phyloP scores from a whole-genome alignment of 2,329 filamentous ascomycete genomes.

The Alternaria novae-zelandiae region DNA sequence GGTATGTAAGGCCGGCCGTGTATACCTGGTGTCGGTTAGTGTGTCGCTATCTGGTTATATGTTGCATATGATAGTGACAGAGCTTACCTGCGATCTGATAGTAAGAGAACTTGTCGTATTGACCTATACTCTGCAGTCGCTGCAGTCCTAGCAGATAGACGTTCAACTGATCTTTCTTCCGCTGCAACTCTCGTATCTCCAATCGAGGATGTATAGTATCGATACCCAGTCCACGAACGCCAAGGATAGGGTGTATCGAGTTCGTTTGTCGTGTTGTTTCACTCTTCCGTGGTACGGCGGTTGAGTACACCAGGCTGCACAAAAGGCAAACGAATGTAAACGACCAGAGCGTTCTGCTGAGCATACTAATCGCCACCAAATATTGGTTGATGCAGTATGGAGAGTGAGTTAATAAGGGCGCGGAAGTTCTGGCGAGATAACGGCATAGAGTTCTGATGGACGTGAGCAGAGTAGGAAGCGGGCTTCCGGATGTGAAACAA shows the following conservation, averaged over 20 bases:
- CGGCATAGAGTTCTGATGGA: background rate
- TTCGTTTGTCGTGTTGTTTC: background rate
- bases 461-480: background rate
- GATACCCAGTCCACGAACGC: background rate
- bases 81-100: background rate
- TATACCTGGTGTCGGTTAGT: slow-evolving; percentile 63
- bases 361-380: background rate
- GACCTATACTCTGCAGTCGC: background rate
- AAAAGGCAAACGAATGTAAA: background rate
- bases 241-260: background rate
- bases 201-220: background rate
- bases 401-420: background rate
- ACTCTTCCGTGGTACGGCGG: background rate
- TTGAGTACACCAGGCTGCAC: too few relatives aligned
- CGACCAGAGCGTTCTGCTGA: background rate
- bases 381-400: background rate
- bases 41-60: slow-evolving; percentile 38
- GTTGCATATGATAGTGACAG: background rate
- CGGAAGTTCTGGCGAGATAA: background rate
- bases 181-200: background rate
- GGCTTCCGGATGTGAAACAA: background rate
- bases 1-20: slow-evolving; percentile 72
- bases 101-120: background rate
- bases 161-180: background rate
- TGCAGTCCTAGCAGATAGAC: background rate